Conservation (phyloP, 306 rosid genomes). For the Rosa persica region DNA sequence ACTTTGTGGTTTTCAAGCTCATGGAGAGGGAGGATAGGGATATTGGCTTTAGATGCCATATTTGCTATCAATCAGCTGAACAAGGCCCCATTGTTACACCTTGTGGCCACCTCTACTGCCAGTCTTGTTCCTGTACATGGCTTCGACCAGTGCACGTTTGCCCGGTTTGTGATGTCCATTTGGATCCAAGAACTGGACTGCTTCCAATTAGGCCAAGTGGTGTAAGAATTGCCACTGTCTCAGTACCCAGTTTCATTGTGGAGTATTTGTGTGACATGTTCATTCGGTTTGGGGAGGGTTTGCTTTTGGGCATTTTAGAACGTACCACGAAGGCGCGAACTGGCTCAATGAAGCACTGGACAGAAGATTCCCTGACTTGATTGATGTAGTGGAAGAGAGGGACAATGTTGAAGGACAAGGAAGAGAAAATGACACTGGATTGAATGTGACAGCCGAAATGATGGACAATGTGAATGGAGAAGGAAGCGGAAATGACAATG, state of each 20-base stretch:
- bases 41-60: conserved; percentile 1
- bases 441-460: neutral
- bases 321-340: neutral
- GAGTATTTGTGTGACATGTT: neutral
- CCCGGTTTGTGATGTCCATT: conserved; percentile 9
- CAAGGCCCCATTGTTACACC: conserved; percentile 18
- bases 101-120: conserved; percentile 27
- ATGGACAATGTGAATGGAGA: neutral
- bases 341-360: neutral
- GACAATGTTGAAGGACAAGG: neutral
- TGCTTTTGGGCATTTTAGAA: neutral
- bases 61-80: conserved; percentile 10
- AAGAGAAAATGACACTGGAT: neutral
- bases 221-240: neutral
- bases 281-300: neutral
- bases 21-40: neutral
- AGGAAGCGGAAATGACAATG: neutral
- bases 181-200: neutral
- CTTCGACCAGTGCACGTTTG: conserved; percentile 6
- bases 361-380: neutral
- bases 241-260: neutral
- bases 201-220: neutral
- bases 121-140: conserved; percentile 11
- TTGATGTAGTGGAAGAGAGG: neutral
- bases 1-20: neutral